phyloP scores from a whole-genome alignment of 441 rosid species.

The Arabidopsis lyrata region DNA sequence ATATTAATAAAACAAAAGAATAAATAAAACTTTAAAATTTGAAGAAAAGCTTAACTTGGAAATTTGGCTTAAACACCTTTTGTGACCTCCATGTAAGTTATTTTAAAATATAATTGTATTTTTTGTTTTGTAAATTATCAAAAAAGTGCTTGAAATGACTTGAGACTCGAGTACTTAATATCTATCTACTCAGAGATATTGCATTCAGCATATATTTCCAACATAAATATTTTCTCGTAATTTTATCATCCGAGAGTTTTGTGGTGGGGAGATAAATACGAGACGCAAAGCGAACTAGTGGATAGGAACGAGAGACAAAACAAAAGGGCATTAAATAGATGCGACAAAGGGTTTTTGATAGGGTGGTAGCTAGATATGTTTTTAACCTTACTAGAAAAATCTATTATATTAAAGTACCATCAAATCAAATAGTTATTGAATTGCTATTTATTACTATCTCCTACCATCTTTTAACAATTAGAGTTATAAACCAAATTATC shows the following conservation, averaged over 20 bases:
- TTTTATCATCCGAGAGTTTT: background rate
- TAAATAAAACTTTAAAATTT: background rate
- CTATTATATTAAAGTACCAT: too few species aligned
- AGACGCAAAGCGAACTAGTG: conserved; percentile 23
- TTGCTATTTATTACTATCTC: background rate
- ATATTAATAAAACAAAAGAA: background rate
- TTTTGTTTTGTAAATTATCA: conserved; percentile 5
- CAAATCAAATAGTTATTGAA: background rate
- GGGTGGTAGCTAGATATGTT: background rate
- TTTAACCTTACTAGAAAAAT: background rate
- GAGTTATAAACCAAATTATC: too few species aligned
- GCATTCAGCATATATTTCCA: conserved; percentile 1
- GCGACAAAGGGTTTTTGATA: conserved; percentile 26
- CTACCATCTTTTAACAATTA: background rate
- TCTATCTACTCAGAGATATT: background rate
- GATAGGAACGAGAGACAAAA: conserved; percentile 39
- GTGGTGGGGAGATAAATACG: conserved; percentile 28
- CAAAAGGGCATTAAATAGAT: conserved; percentile 10
- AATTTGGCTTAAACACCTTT: background rate
- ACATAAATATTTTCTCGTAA: background rate
- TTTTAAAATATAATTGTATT: background rate
- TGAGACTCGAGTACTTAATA: background rate
- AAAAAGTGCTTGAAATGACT: conserved; percentile 2
- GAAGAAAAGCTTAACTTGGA: background rate
- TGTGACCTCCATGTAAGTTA: background rate